Evolutionary conservation across 345 rosid genomes (phyloP).

Genomic region (Carallia pectinifolia): DNA sequence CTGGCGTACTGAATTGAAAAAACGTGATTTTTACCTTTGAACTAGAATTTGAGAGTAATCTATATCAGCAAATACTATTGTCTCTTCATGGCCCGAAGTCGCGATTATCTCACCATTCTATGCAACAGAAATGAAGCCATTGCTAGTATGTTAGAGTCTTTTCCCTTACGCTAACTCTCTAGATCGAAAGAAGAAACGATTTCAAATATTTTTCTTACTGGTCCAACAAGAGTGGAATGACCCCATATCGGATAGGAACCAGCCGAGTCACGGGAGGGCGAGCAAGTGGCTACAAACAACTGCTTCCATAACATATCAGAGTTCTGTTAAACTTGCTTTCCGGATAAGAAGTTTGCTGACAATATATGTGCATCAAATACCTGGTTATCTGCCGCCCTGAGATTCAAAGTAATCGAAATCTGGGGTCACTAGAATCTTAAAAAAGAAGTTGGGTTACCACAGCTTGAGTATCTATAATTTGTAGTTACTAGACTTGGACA

Average conservation of each 20-base stretch:
- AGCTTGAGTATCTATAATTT: too few species aligned
- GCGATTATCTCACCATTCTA: conserved; percentile 28
- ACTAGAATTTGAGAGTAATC: conserved; percentile 19
- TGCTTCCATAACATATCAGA: neutral
- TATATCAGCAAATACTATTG: conserved; percentile 21
- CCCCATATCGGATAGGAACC: conserved; percentile 30
- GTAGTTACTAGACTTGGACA: too few species aligned
- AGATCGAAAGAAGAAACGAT: neutral
- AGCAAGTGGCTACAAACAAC: conserved; percentile 33
- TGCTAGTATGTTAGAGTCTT: neutral
- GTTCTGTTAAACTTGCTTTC: neutral
- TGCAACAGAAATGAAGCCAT: neutral
- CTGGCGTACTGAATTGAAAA: neutral
- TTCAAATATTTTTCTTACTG: conserved; percentile 4
- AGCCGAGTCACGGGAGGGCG: conserved; percentile 26
- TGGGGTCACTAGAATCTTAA: too few species aligned
- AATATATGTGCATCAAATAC: neutral
- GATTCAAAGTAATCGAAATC: neutral
- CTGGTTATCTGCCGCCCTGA: conserved; percentile 36
- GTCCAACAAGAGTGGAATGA: conserved; percentile 27
- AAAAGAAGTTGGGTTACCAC: too few species aligned
- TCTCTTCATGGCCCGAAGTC: conserved; percentile 20
- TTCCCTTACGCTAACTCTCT: neutral
- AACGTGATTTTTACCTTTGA: conserved; percentile 11
- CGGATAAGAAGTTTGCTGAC: too few species aligned